Evolutionary conservation across 2,329 filamentous ascomycete species (phyloP), one percentile per base, ranked within the genome.

Genomic region (Aspergillus cejpii): DNA sequence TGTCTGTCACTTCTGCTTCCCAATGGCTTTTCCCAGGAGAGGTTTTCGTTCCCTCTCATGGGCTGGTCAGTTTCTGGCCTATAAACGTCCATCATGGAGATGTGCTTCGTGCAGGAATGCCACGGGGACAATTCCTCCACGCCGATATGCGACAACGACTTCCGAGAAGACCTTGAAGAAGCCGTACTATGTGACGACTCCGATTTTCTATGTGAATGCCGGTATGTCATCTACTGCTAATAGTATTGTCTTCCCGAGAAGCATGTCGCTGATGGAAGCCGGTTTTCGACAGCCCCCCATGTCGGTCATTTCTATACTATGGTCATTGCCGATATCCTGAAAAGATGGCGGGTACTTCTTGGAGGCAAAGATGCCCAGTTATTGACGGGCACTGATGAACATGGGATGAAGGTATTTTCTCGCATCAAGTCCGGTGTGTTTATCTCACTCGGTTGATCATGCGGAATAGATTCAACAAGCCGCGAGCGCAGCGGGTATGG

Each of bases 151-250:
- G 49, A 62, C 63, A 31, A 53, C 52, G 14, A 44, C 63, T 37
- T 41, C 47, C 19, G 43, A 52, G 24, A 47, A 45, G 38, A 45
- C 43, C 29, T 43, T 53, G 2, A 65, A 70, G 49, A 97, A 97
- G 72, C 89, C 91, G 6, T 96, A 84, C 73, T 98, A 97, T 74
- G 76, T 95, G 59, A 97, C 92, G 4, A 94, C 89, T 6, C 92
- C 92, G 2, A 98, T 98, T 47, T 98, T 97, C 74, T 98, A 98
- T 68, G 92, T 98, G 72, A 98, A 98, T 78, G 87, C 90, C 44
- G 82, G 87, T 90, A 37, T 24, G 23, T 11, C 17, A 15, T 34
- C 15, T 20, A n/a, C n/a, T n/a, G n/a, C n/a, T n/a, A n/a, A n/a
- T 12, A 12, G 11, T 4, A 11, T 15, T 34, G 17, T 12, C 31